Evolutionary conservation across 306 rosid species (phyloP).

Genomic region (Delonix regia): DNA sequence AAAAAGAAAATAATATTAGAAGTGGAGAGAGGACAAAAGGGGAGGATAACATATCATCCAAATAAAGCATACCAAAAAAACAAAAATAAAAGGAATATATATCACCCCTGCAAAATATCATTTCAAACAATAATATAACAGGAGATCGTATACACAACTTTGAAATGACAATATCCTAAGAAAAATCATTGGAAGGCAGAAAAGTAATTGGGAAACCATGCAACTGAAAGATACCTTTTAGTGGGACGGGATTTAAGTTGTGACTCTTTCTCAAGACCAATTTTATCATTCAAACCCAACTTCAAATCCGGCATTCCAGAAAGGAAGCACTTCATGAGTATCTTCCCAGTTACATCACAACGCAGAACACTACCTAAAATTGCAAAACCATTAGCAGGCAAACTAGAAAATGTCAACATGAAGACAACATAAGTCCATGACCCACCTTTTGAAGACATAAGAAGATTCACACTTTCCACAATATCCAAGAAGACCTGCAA

Average conservation of each 20-base stretch:
- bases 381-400: conserved; percentile 36
- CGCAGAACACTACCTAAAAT: conserved; percentile 82
- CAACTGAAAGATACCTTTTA: conserved; percentile 66
- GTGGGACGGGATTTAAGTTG: conserved; percentile 83
- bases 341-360: conserved; percentile 90
- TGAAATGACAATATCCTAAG: conserved; percentile 6
- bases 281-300: conserved; percentile 94
- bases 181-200: conserved; percentile 27
- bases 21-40: background rate
- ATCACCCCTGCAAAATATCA: background rate
- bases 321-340: conserved; percentile 94
- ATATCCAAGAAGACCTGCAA: conserved; percentile 92
- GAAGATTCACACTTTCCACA: conserved; percentile 93
- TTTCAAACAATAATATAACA: background rate
- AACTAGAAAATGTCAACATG: conserved; percentile 27
- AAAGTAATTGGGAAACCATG: background rate
- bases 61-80: background rate
- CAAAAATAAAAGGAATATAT: background rate
- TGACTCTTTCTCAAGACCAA: conserved; percentile 98
- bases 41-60: conserved; percentile 10
- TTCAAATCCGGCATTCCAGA: conserved; percentile 98
- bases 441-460: conserved; percentile 93
- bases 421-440: conserved; percentile 24
- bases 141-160: conserved; percentile 11
- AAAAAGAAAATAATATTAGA: background rate